Base-by-base conservation (phyloP, 2,329 filamentous ascomycete genomes). In the Beauveria rudraprayagi region DNA sequence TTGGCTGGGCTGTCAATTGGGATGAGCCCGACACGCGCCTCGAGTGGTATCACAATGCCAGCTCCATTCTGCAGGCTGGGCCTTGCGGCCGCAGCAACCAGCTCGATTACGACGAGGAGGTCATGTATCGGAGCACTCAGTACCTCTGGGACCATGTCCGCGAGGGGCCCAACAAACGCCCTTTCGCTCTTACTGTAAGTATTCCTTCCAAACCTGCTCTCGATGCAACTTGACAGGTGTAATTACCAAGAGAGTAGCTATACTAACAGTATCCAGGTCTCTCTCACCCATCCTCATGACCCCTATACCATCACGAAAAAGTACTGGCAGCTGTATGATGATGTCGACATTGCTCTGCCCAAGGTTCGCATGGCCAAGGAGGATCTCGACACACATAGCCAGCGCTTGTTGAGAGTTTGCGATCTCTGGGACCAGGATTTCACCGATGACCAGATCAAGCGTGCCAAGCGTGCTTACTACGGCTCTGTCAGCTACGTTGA, bases 31-130 rank as follows among this genome's bases (percentile, higher is more conserved):
- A 92, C 40, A 86, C 85, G 46, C 84, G 92, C 51, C 85, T 93
- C 47, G 92, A 97, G 75, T 97, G 92, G 90, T 97, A 94, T 72
- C 92, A 97, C 80, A 96, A 97, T 73, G 92, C 92, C 76, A 92
- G 90, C 70, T 96, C 92, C 7, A 93, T 97, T 67, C 79, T 93
- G 69, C 91, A 97, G 73, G 92, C 92, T 0, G 92, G 92, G 10
- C 85, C 88, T 34, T 96, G 92, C 68, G 88, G 95, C 46, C 85
- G 92, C 66, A 96, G 91, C 76, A 97, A 97, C 77, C 92, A 97
- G 79, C 82, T 97, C 57, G 92, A 97, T 73, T 97, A 93, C 68
- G 92, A 97, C 69, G 92, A 96, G 76, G 92, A 97, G 76, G 91
- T 96, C 72, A 93, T 97, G 86, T 93, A 90, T 78, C 90, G 88